These are phyloP conservation scores for Allodekkera sacchari DNA, from an alignment of 805 yeast species.

Conservation along the genomic window DNA sequence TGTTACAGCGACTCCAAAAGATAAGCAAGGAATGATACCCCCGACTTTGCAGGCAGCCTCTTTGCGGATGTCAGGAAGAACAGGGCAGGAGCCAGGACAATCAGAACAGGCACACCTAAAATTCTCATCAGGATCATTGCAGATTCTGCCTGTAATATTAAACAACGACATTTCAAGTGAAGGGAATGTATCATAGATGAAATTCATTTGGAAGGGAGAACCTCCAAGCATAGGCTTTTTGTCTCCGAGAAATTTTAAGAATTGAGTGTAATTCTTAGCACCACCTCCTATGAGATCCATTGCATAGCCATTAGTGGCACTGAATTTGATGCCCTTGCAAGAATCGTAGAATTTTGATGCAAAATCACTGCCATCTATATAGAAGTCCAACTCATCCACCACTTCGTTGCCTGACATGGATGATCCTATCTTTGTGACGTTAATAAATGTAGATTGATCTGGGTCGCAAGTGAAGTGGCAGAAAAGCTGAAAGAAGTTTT, in stretches of 20 bases:
- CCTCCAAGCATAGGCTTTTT: constrained; percentile 93
- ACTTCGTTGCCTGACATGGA: constrained; percentile 45
- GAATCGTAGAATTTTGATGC: constrained; percentile 70
- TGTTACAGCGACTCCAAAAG: constrained; percentile 48
- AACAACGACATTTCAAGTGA: constrained; percentile 21
- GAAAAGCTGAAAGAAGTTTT: constrained; percentile 76
- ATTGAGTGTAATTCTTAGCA: constrained; percentile 62
- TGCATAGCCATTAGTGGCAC: constrained; percentile 92
- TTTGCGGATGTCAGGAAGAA: constrained; percentile 38
- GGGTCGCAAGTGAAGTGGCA: constrained; percentile 90
- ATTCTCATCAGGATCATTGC: constrained; percentile 47
- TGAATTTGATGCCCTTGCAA: constrained; percentile 82
- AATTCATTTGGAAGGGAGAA: constrained; percentile 90
- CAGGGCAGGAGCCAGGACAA: constrained; percentile 76
- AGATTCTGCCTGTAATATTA: constrained; percentile 26
- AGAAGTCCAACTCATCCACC: constrained; percentile 65
- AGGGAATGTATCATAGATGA: constrained; percentile 34
- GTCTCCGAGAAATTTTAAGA: constrained; percentile 86
- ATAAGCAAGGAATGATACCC: constrained; percentile 66
- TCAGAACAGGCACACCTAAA: constrained; percentile 88
- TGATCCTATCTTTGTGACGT: constrained; percentile 46
- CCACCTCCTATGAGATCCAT: constrained; percentile 99
- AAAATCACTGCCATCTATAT: constrained; percentile 51
- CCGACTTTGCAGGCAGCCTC: constrained; percentile 38
- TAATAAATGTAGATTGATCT: constrained; percentile 64